These are phyloP conservation scores for Penicillium sclerotigenum DNA, from an alignment of 2,329 filamentous ascomycete genomes.

Conservation along the genomic window DNA sequence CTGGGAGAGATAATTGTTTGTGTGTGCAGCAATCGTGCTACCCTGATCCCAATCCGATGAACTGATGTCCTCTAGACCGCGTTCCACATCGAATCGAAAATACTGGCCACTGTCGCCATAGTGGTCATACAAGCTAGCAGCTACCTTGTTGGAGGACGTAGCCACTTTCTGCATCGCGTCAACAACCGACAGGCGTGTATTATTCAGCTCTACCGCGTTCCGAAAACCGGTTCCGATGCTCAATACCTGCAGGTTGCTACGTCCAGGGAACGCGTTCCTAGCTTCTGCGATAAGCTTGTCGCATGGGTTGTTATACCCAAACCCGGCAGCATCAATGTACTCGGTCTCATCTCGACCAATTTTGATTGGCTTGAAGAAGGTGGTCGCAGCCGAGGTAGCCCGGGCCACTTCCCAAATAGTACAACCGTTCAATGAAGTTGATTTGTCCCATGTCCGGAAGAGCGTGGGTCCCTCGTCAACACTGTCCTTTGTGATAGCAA, in stretches of 20 bases:
- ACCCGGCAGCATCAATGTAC: not conserved
- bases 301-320: slow-evolving; percentile 1
- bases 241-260: not conserved
- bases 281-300: not conserved
- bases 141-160: not conserved
- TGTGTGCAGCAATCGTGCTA: not conserved
- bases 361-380: slow-evolving; percentile 1
- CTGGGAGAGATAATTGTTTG: not conserved
- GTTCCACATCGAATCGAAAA: slow-evolving; percentile 1
- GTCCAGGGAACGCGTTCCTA: not conserved
- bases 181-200: not conserved
- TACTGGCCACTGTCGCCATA: not conserved
- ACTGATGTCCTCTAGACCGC: not conserved
- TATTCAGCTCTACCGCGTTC: not conserved
- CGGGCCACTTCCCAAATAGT: not conserved
- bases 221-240: not conserved
- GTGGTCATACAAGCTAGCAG: not conserved
- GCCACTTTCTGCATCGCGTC: not conserved
- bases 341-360: not conserved
- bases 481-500: not conserved
- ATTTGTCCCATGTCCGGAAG: not conserved
- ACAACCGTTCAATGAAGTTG: not conserved
- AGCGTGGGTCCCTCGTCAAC: not conserved
- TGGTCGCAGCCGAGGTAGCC: not conserved
- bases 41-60: not conserved